Conservation (phyloP, 169 alveolate species). For the Plasmodium sp. region DNA sequence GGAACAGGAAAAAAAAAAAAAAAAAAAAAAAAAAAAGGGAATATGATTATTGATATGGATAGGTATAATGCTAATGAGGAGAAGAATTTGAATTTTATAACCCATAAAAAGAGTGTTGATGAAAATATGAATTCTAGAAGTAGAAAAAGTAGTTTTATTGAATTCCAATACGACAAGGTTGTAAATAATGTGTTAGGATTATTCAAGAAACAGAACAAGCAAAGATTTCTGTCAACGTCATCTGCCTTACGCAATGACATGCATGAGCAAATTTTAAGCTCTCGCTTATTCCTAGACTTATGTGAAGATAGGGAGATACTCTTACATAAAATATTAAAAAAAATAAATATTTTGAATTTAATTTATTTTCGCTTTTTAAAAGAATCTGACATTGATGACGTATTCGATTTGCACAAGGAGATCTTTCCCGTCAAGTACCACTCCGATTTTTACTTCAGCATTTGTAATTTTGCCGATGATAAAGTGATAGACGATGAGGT, state of each 20-base stretch:
- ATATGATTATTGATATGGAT: constrained; percentile 13
- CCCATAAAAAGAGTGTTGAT: background rate
- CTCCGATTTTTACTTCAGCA: constrained; percentile 70
- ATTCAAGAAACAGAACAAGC: constrained; percentile 40
- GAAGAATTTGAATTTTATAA: constrained; percentile 1
- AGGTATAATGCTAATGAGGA: constrained; percentile 15
- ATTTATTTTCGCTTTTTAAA: constrained; percentile 72
- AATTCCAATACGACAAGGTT: constrained; percentile 59
- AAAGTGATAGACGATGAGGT: constrained; percentile 48
- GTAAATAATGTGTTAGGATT: constrained; percentile 42
- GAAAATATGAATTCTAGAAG: constrained; percentile 15
- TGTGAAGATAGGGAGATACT: constrained; percentile 54
- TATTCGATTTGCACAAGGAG: constrained; percentile 54
- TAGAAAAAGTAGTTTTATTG: constrained; percentile 49
- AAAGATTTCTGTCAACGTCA: constrained; percentile 50
- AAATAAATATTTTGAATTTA: constrained; percentile 62
- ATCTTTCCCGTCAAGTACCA: constrained; percentile 71
- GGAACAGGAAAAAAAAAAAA: background rate
- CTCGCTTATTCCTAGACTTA: constrained; percentile 64
- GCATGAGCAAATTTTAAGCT: constrained; percentile 52
- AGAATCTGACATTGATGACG: constrained; percentile 64
- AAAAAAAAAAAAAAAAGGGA: background rate
- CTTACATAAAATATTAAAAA: constrained; percentile 60
- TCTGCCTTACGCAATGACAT: constrained; percentile 64
- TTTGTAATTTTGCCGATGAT: constrained; percentile 72